phyloP scores from a whole-genome alignment of 2,329 filamentous ascomycete species.

The Xylaria sp. region DNA sequence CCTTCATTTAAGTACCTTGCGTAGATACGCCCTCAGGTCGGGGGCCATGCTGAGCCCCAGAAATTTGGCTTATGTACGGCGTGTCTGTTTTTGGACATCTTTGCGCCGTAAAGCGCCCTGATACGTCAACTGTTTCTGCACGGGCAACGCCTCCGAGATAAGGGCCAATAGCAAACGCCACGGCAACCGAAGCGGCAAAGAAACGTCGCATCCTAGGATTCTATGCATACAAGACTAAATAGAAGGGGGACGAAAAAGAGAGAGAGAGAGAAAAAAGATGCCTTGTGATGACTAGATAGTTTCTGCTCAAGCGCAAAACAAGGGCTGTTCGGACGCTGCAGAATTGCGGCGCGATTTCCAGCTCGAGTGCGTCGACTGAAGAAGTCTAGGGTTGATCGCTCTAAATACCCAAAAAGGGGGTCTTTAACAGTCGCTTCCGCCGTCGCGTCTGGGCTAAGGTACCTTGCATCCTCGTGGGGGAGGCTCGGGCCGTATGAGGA shows the following conservation, averaged over 20 bases:
- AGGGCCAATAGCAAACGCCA: slow-evolving; percentile 26
- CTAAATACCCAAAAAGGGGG: slow-evolving; percentile 4
- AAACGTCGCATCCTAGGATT: slow-evolving; percentile 35
- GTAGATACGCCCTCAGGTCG: neutral
- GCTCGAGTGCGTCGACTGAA: slow-evolving; percentile 17
- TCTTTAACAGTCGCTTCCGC: slow-evolving; percentile 4
- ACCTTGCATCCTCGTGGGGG: slow-evolving; percentile 32
- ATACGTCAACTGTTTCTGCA: slow-evolving; percentile 35
- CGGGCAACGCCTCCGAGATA: neutral
- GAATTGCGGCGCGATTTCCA: slow-evolving; percentile 12
- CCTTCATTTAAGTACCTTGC: neutral
- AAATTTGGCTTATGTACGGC: slow-evolving; percentile 14
- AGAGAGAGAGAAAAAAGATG: neutral
- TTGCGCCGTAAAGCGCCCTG: slow-evolving; percentile 23
- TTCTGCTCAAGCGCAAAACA: slow-evolving; percentile 1
- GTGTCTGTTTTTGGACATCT: slow-evolving; percentile 29
- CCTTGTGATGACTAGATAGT: slow-evolving; percentile 8
- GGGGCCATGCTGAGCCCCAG: slow-evolving; percentile 24
- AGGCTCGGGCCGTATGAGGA: slow-evolving; percentile 28
- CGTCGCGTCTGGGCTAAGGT: slow-evolving; percentile 15
- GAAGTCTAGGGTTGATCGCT: neutral
- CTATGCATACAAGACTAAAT: slow-evolving; percentile 21
- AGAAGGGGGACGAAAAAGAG: slow-evolving; percentile 6
- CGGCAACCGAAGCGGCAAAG: slow-evolving; percentile 19
- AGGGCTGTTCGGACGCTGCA: slow-evolving; percentile 10